These are phyloP conservation scores for Neonectria neomacrospora DNA, from an alignment of 2,329 filamentous ascomycete genomes.

Conservation along the genomic window DNA sequence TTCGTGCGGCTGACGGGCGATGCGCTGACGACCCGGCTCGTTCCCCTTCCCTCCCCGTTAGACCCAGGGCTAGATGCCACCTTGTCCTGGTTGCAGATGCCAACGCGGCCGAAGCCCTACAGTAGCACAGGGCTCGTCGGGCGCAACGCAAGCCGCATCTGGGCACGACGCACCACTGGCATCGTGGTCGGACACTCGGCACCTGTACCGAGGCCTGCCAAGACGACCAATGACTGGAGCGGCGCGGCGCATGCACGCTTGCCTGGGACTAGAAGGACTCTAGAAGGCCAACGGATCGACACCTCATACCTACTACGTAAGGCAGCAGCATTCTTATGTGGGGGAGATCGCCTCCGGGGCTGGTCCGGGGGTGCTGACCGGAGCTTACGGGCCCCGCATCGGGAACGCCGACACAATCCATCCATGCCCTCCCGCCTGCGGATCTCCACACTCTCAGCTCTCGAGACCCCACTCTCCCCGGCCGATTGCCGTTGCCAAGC, in stretches of 20 bases:
- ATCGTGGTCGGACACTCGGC: conserved; percentile 19
- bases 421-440: conserved; percentile 5
- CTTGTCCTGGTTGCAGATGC: not conserved
- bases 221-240: conserved; percentile 18
- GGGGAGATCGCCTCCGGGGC: conserved; percentile 37
- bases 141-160: conserved; percentile 22
- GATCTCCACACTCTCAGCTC: conserved; percentile 1
- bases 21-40: not conserved
- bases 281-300: conserved; percentile 22
- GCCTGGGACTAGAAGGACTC: conserved; percentile 16
- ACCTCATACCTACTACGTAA: too few relatives aligned
- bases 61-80: not conserved
- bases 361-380: conserved; percentile 24
- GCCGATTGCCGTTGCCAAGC: conserved; percentile 14
- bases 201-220: conserved; percentile 13
- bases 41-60: conserved; percentile 8
- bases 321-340: conserved; percentile 31
- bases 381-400: conserved; percentile 31
- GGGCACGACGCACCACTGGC: conserved; percentile 22
- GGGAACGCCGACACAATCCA: conserved; percentile 28
- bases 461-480: not conserved
- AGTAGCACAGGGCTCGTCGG: conserved; percentile 19
- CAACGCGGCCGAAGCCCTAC: conserved; percentile 10
- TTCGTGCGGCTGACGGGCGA: conserved; percentile 25
- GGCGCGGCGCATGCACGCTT: conserved; percentile 16